Percentiles rank a stretch among this genome's conserved stretches.
Evolutionary conservation across 1,284 basidiomycete genomes (phyloP).

Genomic region (Ustilago loliicola): DNA sequence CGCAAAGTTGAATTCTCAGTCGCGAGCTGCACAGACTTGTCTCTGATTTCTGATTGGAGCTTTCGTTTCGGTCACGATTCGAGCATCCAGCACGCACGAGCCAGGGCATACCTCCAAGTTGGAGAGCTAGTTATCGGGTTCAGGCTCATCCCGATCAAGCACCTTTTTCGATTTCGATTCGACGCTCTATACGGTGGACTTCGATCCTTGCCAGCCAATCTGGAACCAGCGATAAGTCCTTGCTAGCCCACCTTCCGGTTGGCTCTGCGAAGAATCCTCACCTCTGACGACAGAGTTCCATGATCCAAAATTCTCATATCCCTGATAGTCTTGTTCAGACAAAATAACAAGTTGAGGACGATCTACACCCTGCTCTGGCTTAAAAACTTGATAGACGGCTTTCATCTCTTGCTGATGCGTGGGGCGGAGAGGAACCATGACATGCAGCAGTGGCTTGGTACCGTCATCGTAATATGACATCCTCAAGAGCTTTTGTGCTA

Average conservation of each 20-base stretch:
- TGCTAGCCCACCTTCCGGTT: slow-evolving; percentile 31
- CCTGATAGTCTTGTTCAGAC: slow-evolving; percentile 35
- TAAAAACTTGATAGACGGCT: slow-evolving; percentile 58
- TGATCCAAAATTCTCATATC: slow-evolving; percentile 59
- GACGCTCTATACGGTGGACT: not conserved
- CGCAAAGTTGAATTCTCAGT: not conserved
- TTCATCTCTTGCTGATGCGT: slow-evolving; percentile 59
- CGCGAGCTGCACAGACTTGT: not conserved
- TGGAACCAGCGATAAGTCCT: slow-evolving; percentile 44
- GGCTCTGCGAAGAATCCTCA: slow-evolving; percentile 11
- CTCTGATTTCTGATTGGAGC: not conserved
- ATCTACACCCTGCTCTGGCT: not conserved
- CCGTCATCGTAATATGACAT: not conserved
- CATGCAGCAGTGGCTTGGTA: slow-evolving; percentile 43
- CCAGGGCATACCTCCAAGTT: not conserved
- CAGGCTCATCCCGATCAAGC: not conserved
- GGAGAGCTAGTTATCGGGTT: not conserved
- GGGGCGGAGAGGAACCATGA: slow-evolving; percentile 57
- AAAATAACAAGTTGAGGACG: slow-evolving; percentile 27
- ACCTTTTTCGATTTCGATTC: not conserved
- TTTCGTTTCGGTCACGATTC: not conserved
- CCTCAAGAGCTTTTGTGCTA: slow-evolving; percentile 47
- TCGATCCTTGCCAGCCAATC: slow-evolving; percentile 35
- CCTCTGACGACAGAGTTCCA: slow-evolving; percentile 31
- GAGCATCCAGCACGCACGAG: not conserved